phyloP scores from a whole-genome alignment of 306 rosid species.

The Ceratonia siliqua region DNA sequence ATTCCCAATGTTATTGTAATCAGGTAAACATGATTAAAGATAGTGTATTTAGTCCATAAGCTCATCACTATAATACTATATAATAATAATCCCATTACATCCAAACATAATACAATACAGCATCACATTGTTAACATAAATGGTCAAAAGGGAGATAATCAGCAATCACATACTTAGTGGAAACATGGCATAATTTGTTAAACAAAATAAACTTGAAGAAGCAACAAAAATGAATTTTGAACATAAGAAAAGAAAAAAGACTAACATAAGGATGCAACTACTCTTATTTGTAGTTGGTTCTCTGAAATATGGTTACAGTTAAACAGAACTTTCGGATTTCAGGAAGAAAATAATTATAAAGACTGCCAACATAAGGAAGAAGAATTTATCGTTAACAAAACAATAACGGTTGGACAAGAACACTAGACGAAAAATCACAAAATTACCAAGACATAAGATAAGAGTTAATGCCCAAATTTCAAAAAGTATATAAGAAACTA shows the following conservation, averaged over 20 bases:
- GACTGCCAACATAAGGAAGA: background rate
- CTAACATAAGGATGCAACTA: background rate
- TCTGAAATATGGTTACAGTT: background rate
- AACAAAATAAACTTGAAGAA: background rate
- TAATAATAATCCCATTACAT: background rate
- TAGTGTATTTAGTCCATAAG: background rate
- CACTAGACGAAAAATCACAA: constrained; percentile 8
- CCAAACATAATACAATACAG: background rate
- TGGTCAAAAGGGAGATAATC: background rate
- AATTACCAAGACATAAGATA: background rate
- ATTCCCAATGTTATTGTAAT: background rate
- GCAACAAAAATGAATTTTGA: background rate
- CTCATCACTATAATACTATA: background rate
- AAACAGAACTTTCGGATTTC: background rate
- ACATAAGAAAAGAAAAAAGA: background rate
- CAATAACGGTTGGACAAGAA: constrained; percentile 22
- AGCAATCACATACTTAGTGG: background rate
- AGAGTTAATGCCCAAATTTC: background rate
- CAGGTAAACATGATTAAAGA: background rate
- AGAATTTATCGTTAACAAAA: background rate
- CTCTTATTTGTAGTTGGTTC: background rate
- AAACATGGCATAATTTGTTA: background rate
- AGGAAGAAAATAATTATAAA: constrained; percentile 15
- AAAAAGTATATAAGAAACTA: constrained; percentile 11
- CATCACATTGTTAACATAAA: background rate